Base-by-base conservation (phyloP, 1,284 basidiomycete species). In the Meira miltonrushii region DNA sequence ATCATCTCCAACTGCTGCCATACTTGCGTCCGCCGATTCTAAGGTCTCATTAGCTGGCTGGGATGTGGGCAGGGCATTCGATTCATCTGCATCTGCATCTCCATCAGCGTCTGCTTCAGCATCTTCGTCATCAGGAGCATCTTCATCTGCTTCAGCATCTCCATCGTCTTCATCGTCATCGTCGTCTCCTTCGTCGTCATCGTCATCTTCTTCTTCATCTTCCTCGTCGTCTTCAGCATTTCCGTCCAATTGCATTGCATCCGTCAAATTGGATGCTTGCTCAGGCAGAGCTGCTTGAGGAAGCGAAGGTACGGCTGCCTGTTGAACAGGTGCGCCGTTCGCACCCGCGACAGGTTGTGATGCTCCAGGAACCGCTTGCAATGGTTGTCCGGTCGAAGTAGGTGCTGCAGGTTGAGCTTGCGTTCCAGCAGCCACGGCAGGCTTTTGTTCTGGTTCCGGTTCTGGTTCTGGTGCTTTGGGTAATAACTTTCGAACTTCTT, bases 401-500 rank as follows among this genome's bases (percentile, higher is more conserved):
- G 38, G 12, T 11, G 51, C 12, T 17, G 48, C 47, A 10, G 25
- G 50, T 23, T 43, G 48, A 15, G 41, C 50, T 23, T 21, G 50
- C 15, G n/a, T 46, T 33, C 28, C 28, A 33, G 28, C 8, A 33
- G 8, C 28, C 8, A 8, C 3, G 44, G 44, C 43, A 11, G 55
- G 39, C 17, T 19, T 33, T 28, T 13, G 54, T 39, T 33, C 43
- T 17, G 33, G 41, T n/a, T 40, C 40, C n/a, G 25, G 53, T 39
- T 43, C 39, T 12, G 59, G 39, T 19, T 28, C 49, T 17, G 54
- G 57, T n/a, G 39, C 49, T 23, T 28, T 51, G 19, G 48, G 60
- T 53, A 52, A 37, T 38, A 8, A 28, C 12, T 28, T 43, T 25
- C 58, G 58, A 17, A 66, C 39, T 57, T 66, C 61, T 28, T 68